phyloP scores from a whole-genome alignment of 1,284 basidiomycete species.

The Papiliotrema nemorosa region DNA sequence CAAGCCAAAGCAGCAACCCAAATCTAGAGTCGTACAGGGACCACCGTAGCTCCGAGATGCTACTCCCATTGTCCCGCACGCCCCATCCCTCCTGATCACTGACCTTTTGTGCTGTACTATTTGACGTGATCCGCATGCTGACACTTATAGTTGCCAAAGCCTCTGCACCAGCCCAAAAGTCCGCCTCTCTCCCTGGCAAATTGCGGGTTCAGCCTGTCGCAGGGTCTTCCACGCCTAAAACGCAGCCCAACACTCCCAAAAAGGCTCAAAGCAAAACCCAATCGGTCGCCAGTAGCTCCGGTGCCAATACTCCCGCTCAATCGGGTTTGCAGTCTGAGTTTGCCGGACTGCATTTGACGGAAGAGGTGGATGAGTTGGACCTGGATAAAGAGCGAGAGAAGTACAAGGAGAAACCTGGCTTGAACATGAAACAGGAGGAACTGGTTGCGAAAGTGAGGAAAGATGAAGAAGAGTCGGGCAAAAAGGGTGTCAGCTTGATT shows the following conservation, averaged over 20 bases:
- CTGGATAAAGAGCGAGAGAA: conserved; percentile 54
- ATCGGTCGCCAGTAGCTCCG: conserved; percentile 22
- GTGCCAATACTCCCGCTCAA: conserved; percentile 22
- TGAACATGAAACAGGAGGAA: conserved; percentile 74
- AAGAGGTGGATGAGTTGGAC: conserved; percentile 50
- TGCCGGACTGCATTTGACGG: conserved; percentile 65
- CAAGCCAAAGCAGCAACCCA: background rate
- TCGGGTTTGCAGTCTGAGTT: conserved; percentile 56
- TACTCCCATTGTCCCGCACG: background rate
- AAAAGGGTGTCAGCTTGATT: conserved; percentile 76
- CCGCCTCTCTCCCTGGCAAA: conserved; percentile 41
- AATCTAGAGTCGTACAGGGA: background rate
- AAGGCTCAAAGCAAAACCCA: conserved; percentile 14
- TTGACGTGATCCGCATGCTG: conserved; percentile 13
- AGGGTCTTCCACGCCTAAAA: conserved; percentile 11
- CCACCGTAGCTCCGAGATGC: background rate
- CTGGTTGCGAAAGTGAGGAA: conserved; percentile 76
- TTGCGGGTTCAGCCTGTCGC: conserved; percentile 16
- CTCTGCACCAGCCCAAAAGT: conserved; percentile 20
- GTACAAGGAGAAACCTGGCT: conserved; percentile 54
- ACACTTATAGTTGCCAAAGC: conserved; percentile 30
- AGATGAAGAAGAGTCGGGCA: conserved; percentile 57
- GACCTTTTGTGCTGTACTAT: background rate
- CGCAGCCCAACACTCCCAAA: conserved; percentile 20
- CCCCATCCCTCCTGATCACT: background rate